A percentile compares a stretch with the other conserved stretches of the same genome.
These are phyloP conservation scores for Exobasidium rhododendri DNA, from an alignment of 1,284 basidiomycete genomes.

Conservation along the genomic window DNA sequence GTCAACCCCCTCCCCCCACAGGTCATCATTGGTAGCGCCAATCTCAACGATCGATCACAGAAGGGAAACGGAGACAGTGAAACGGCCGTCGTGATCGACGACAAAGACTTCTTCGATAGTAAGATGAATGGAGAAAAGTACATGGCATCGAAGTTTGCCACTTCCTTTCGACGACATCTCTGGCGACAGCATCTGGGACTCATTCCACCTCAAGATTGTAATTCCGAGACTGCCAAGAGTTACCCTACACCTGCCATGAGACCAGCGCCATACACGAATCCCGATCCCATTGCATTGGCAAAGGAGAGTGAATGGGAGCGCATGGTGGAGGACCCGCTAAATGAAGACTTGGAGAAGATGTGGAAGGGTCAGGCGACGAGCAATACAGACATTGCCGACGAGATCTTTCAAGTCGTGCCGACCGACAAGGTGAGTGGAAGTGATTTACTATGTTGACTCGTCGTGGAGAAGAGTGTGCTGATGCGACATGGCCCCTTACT, in stretches of 20 bases:
- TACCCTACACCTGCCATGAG: slow-evolving; percentile 20
- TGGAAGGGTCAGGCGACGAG: slow-evolving; percentile 71
- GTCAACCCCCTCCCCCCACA: too few relatives aligned
- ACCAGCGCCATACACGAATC: slow-evolving; percentile 21
- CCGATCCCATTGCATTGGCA: slow-evolving; percentile 21
- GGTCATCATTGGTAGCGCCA: slow-evolving; percentile 75
- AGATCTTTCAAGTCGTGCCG: slow-evolving; percentile 77
- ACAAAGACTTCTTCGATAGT: slow-evolving; percentile 71
- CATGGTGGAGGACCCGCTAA: slow-evolving; percentile 22
- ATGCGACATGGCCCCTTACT: too few relatives aligned
- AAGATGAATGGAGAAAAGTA: slow-evolving; percentile 74
- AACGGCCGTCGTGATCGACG: slow-evolving; percentile 85
- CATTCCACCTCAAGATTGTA: slow-evolving; percentile 26
- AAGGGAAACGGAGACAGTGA: slow-evolving; percentile 80
- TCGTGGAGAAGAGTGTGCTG: too few relatives aligned
- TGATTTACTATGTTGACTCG: too few relatives aligned
- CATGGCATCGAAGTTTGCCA: slow-evolving; percentile 70
- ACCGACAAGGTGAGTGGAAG: slow-evolving; percentile 61
- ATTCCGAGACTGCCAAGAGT: slow-evolving; percentile 9
- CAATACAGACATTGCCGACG: slow-evolving; percentile 76
- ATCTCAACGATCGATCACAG: slow-evolving; percentile 56
- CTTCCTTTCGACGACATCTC: slow-evolving; percentile 68
- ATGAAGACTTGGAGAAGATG: slow-evolving; percentile 21
- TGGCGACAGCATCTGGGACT: slow-evolving; percentile 51
- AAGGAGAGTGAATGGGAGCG: slow-evolving; percentile 61